These are phyloP conservation scores for Cyberlindnera misumaiensis DNA, from an alignment of 805 yeast species.

Conservation along the genomic window DNA sequence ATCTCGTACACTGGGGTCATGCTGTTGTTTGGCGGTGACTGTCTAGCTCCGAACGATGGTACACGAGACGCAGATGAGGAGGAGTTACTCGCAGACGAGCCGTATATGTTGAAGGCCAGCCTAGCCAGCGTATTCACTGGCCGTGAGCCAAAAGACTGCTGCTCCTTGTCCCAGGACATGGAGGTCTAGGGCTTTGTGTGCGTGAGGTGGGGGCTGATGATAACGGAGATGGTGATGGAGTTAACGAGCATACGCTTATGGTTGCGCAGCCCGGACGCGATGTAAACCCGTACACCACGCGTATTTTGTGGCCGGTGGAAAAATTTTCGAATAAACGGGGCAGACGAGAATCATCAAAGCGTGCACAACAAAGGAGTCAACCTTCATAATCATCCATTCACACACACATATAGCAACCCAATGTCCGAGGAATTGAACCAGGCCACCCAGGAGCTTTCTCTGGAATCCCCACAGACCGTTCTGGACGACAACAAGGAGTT, in stretches of 20 bases:
- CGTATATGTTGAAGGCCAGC: conserved; percentile 56
- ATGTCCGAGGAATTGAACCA: conserved; percentile 24
- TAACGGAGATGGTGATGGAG: too few species aligned
- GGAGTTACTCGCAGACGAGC: conserved; percentile 24
- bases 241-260: too few species aligned
- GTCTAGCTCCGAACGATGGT: conserved; percentile 9
- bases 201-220: too few species aligned
- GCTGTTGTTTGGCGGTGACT: conserved; percentile 16
- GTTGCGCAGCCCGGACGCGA: background rate
- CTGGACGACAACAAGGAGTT: conserved; percentile 18
- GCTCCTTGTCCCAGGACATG: conserved; percentile 2
- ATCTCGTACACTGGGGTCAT: conserved; percentile 5
- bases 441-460: conserved; percentile 21
- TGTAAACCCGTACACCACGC: conserved; percentile 4
- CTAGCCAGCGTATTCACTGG: conserved; percentile 35
- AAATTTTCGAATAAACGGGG: conserved; percentile 7
- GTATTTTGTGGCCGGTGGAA: background rate
- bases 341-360: too few species aligned
- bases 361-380: too few species aligned
- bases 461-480: conserved; percentile 12
- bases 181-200: too few species aligned
- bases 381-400: background rate
- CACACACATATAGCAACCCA: background rate
- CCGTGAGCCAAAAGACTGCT: conserved; percentile 14
- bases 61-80: conserved; percentile 14